Base-by-base conservation (phyloP, 495 filamentous ascomycete genomes). In the Trichoderma orchidacearum region DNA sequence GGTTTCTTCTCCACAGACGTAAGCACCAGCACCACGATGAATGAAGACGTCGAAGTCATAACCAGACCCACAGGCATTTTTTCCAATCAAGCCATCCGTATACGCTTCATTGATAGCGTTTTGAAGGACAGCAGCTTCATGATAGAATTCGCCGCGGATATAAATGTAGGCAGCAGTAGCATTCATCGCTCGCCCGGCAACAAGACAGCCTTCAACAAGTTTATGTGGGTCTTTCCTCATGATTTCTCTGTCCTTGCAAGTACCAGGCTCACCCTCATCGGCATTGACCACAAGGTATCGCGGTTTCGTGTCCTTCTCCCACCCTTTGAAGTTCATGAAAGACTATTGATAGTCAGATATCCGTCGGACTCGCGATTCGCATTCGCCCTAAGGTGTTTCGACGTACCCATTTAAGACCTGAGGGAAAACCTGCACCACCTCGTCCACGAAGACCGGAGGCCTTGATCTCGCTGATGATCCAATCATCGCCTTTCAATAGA, bases 171-270 rank as follows among this genome's bases (percentile, higher is more conserved):
- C 93, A 61, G 93, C 94, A 29, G 89, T 91, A 70, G 90, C 91
- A 73, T 98, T 95, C 90, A 96, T 96, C 61, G 90, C 88, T 64
- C 91, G 88, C 21, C 93, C 93, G 56, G 95, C 94, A 38, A 98
- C 90, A 58, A 98, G 75, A 72, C 93, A 98, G 63, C 93, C 93
- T 75, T 98, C 93, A 61, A 98, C 78, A 57, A 98, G 84, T 78
- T 97, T 97, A 77, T 98, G 93, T 45, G 93, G 93, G 68, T 98
- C 94, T 73, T 98, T 97, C 70, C 93, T 89, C 92, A 98, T 98
- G 65, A 98, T 98, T 72, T 97, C 94, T 66, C 93, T 87, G 70
- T 98, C 93, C 75, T 98, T 98, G 85, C 93, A 98, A 30, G 93
- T 98, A 67, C 93, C 93, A 8, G 93, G 93, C 72, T 98, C 93